Conservation (phyloP, 306 rosid species). For the Boehmeria nivea region DNA sequence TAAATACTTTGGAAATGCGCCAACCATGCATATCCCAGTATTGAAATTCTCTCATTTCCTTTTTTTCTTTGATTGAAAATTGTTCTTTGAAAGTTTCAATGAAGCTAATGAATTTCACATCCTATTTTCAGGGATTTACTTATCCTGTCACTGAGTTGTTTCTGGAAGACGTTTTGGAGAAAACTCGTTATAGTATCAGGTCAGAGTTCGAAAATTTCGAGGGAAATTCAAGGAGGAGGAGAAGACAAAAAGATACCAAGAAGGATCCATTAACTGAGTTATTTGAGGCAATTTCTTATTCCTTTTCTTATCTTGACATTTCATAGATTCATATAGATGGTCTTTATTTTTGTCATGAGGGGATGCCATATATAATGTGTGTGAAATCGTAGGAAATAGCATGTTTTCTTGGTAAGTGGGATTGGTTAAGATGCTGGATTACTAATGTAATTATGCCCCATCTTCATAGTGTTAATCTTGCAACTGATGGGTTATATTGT, state of each 20-base stretch:
- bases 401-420: too few species aligned
- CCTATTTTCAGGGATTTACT: constrained; percentile 70
- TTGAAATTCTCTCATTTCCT: constrained; percentile 14
- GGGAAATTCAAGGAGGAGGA: constrained; percentile 67
- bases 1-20: constrained; percentile 75
- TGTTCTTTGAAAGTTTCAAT: constrained; percentile 1
- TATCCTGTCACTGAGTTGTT: constrained; percentile 72
- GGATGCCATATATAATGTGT: too few species aligned
- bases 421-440: too few species aligned
- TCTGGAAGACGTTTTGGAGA: constrained; percentile 90
- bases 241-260: constrained; percentile 80
- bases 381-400: too few species aligned
- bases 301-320: too few species aligned
- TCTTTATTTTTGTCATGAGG: too few species aligned
- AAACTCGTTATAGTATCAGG: constrained; percentile 63
- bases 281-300: constrained; percentile 66
- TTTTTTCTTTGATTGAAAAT: constrained; percentile 8
- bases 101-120: constrained; percentile 6
- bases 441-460: too few species aligned
- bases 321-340: too few species aligned
- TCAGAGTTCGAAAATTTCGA: constrained; percentile 66
- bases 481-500: too few species aligned
- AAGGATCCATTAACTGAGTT: constrained; percentile 80
- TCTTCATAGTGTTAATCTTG: too few species aligned
- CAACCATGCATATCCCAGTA: constrained; percentile 81